phyloP scores from a whole-genome alignment of 768 basidiomycete genomes.

The Gelatoporia subvermispora region DNA sequence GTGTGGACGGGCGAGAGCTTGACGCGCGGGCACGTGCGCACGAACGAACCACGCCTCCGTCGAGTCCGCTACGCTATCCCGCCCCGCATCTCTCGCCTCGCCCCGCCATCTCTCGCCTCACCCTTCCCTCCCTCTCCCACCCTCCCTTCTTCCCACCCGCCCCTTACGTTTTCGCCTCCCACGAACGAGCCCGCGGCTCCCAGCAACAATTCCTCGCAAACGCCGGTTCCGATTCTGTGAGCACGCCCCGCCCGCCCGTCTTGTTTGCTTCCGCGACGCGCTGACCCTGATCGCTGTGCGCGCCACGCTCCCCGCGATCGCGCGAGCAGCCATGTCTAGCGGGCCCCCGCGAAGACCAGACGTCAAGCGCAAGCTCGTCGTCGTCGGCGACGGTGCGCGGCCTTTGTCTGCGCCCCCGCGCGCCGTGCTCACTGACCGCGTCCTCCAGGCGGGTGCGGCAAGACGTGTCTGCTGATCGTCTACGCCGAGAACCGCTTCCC shows the following conservation, averaged over 20 bases:
- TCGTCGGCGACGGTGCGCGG: slow-evolving; percentile 78
- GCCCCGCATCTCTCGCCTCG: background rate
- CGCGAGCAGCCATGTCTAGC: slow-evolving; percentile 11
- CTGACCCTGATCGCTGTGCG: background rate
- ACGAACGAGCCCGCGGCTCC: too few relatives aligned
- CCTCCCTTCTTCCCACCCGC: background rate
- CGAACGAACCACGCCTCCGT: background rate
- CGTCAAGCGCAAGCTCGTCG: slow-evolving; percentile 82
- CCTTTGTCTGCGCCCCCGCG: slow-evolving; percentile 10
- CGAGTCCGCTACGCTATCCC: background rate
- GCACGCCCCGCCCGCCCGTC: background rate
- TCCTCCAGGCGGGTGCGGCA: slow-evolving; percentile 73
- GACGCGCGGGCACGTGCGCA: slow-evolving; percentile 1
- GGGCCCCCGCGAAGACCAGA: slow-evolving; percentile 54
- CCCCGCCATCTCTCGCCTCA: background rate
- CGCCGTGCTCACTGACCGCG: slow-evolving; percentile 1
- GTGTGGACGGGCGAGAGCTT: slow-evolving; percentile 6
- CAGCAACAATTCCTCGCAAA: too few relatives aligned
- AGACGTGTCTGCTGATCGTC: slow-evolving; percentile 94
- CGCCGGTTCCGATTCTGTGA: background rate
- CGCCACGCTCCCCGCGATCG: slow-evolving; percentile 7
- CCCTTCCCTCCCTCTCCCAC: background rate
- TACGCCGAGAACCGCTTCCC: slow-evolving; percentile 96
- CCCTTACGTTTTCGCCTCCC: background rate
- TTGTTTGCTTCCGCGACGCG: background rate